Percentiles rank a stretch among this genome's conserved stretches.
Evolutionary conservation across 306 rosid species (phyloP).

Genomic region (Sechiopsis laciniata): DNA sequence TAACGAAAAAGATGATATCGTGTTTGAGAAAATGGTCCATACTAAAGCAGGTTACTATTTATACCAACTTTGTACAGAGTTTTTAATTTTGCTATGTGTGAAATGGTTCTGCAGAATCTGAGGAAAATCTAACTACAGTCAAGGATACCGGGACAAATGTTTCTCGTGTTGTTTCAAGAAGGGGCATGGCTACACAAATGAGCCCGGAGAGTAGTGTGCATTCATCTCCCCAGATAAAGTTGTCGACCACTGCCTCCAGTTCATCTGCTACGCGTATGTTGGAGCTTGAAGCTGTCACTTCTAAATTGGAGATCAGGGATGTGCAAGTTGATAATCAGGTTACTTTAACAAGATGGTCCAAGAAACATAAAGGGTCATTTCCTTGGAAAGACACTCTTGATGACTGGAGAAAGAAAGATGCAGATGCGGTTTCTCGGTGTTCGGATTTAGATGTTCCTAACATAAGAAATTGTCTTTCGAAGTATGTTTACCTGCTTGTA

Average conservation of each 20-base stretch:
- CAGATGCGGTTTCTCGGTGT: conserved; percentile 43
- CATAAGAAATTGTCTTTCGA: conserved; percentile 48
- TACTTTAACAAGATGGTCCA: conserved; percentile 90
- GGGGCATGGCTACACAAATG: conserved; percentile 99
- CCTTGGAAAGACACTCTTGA: conserved; percentile 63
- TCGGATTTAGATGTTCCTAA: conserved; percentile 59
- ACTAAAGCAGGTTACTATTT: too few relatives aligned
- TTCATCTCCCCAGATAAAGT: conserved; percentile 59
- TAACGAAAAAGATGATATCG: not conserved
- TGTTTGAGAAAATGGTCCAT: too few relatives aligned
- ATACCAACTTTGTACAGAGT: too few relatives aligned
- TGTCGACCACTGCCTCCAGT: conserved; percentile 49
- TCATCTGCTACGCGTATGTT: conserved; percentile 43
- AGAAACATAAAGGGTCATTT: conserved; percentile 63
- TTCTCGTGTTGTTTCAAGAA: conserved; percentile 65
- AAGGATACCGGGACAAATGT: conserved; percentile 65
- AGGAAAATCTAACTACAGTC: conserved; percentile 50
- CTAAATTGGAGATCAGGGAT: conserved; percentile 76
- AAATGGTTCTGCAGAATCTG: conserved; percentile 26
- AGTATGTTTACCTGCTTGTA: conserved; percentile 43
- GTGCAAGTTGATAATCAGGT: conserved; percentile 95
- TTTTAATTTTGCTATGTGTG: too few relatives aligned
- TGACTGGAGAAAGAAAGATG: conserved; percentile 62
- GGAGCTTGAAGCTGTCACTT: conserved; percentile 47
- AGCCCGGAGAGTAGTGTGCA: conserved; percentile 75